These are phyloP conservation scores for Tetrastigma voinierianum DNA, from an alignment of 164 flowering plant species.

Conservation along the genomic window DNA sequence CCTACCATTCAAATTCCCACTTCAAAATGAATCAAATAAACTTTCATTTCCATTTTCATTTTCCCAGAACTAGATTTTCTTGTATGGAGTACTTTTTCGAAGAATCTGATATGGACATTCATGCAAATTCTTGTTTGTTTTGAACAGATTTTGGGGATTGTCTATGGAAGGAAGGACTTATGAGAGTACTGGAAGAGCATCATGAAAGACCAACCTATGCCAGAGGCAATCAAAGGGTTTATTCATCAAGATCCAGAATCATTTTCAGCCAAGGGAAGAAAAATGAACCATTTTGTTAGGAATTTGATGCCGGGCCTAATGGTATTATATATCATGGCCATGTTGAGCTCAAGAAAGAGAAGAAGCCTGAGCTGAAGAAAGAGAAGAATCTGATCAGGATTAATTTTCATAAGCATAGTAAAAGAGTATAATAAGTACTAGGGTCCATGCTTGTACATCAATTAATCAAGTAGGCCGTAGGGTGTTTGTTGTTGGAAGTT, in stretches of 20 bases:
- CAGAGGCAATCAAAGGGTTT: constrained; percentile 22
- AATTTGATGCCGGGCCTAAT: constrained; percentile 16
- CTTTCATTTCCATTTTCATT: no score
- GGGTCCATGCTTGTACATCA: no score
- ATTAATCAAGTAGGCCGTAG: no score
- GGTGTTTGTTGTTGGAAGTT: no score
- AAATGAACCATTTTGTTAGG: constrained; percentile 7
- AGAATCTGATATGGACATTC: no score
- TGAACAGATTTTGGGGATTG: constrained; percentile 13
- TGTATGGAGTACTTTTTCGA: no score
- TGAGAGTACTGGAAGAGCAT: constrained; percentile 35
- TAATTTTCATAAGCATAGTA: no score
- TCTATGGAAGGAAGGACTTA: constrained; percentile 26
- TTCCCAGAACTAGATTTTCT: no score
- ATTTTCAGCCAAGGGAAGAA: background rate
- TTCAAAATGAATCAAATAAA: no score
- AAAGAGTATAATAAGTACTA: no score
- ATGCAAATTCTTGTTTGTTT: background rate
- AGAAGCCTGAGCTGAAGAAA: background rate
- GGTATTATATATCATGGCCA: constrained; percentile 18
- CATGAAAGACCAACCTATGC: constrained; percentile 35
- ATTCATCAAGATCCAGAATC: constrained; percentile 9
- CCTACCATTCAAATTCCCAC: no score
- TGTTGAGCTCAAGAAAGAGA: background rate
- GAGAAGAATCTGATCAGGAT: no score